Evolutionary conservation across 352 stramenopile genomes (phyloP), one percentile per base, ranked within the genome.

Genomic region (Phytophthora lateralis): DNA sequence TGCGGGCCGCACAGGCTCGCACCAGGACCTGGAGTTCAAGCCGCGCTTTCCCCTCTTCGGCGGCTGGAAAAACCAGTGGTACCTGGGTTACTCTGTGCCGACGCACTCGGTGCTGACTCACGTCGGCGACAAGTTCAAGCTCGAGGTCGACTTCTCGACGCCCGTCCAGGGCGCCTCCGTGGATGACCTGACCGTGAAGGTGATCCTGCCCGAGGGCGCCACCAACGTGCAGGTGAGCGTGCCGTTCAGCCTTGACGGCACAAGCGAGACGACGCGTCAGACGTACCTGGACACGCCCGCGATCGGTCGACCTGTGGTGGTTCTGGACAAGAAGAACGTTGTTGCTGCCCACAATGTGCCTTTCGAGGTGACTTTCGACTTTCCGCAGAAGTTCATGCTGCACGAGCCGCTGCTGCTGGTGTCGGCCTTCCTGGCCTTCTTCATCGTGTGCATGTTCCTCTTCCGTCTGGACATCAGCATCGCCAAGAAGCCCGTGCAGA

Each of bases 21-120:
- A 82, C 38, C 77, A 85, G 59, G 80, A 95, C 38, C 69, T 97
- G 42, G 71, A 90, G 54, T 88, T 97, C 54, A 82, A 92, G 62
- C 80, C 87, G 30, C 85, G 89, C 17, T 97, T 95, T 67, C 89
- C 89, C 38, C 63, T 97, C 43, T 96, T 97, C 53, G 89, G 89
- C 43, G 89, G 89, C 49, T 97, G 89, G 89, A 93, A 95, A 75
- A 94, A 69, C 35, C 83, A 96, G 66, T 97, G 80, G 68, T 97
- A 97, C 71, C 48, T 97, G 11, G 89, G 89, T 32, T 95, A 97
- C 75, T 91, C 82, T 37, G 80, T 96, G 41, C 88, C 88, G 8
- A 93, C 86, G 41, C 73, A 91, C 67, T 84, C 86, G 30, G 85
- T 94, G 35, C 68, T 97, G 10, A 73, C 76, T 42, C 86, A 82